Evolutionary conservation across 2,329 filamentous ascomycete genomes (phyloP).

Genomic region (Alternaria sp.): DNA sequence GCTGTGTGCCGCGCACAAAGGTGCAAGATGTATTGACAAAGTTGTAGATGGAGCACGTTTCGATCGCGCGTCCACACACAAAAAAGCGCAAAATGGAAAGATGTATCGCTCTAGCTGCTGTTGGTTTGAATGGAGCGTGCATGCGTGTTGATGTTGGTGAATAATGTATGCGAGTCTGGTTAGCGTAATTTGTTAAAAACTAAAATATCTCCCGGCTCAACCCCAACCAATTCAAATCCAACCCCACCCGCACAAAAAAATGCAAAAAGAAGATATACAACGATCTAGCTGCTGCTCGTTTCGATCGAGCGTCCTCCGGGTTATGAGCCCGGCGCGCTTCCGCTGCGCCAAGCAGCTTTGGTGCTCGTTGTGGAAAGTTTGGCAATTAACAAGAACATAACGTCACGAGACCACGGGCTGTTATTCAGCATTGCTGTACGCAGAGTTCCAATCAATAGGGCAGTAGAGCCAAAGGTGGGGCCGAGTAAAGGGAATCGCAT

Average conservation of each 20-base stretch:
- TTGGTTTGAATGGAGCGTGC: too few relatives aligned
- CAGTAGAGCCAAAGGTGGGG: neutral
- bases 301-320: constrained; percentile 47
- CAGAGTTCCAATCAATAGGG: neutral
- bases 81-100: too few relatives aligned
- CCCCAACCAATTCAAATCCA: too few relatives aligned
- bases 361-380: neutral
- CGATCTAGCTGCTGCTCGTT: constrained; percentile 4
- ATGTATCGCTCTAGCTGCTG: too few relatives aligned
- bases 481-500: neutral
- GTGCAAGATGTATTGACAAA: neutral
- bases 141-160: too few relatives aligned
- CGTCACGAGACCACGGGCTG: neutral
- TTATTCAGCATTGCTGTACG: neutral
- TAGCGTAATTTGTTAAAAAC: too few relatives aligned
- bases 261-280: too few relatives aligned
- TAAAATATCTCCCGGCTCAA: too few relatives aligned
- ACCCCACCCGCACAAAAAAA: too few relatives aligned
- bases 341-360: constrained; percentile 48
- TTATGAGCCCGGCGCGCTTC: constrained; percentile 52
- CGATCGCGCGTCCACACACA: constrained; percentile 29
- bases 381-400: neutral
- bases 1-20: neutral
- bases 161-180: too few relatives aligned
- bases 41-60: constrained; percentile 14